Conservation (phyloP, 139 green algal species). For the Limnomonas spitsbergensis region DNA sequence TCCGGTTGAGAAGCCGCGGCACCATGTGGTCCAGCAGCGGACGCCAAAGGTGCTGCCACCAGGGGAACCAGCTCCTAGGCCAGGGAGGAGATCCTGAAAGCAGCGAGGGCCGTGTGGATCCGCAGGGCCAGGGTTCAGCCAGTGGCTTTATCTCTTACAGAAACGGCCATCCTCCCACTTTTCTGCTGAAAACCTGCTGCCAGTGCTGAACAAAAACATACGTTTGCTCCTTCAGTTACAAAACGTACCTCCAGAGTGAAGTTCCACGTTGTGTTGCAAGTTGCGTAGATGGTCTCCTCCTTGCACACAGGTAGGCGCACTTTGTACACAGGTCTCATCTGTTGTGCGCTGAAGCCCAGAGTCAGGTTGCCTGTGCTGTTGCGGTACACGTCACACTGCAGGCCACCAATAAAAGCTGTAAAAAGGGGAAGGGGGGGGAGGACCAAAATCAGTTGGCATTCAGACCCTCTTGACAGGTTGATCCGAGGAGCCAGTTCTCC, state of each 20-base stretch:
- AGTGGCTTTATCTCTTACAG: not conserved
- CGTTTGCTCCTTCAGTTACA: not conserved
- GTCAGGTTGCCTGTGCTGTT: not conserved
- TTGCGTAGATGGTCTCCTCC: not conserved
- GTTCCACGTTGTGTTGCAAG: not conserved
- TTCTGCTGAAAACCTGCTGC: not conserved
- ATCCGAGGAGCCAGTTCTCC: not conserved
- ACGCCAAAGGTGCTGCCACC: conserved; percentile 9
- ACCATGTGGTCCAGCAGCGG: conserved; percentile 8
- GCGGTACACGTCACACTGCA: conserved; percentile 15
- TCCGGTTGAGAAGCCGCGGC: conserved; percentile 1
- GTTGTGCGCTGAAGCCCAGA: not conserved
- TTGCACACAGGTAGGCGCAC: conserved; percentile 8
- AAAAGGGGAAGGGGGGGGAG: not conserved
- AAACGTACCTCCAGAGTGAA: conserved; percentile 10
- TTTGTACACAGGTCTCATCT: not conserved
- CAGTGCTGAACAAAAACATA: not conserved
- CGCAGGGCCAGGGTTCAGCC: not conserved
- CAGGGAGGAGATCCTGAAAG: not conserved
- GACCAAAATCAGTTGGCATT: not conserved
- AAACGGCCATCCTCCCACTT: not conserved
- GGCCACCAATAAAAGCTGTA: conserved; percentile 3
- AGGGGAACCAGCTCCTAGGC: not conserved
- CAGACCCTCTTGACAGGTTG: not conserved
- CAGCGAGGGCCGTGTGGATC: not conserved